Evolutionary conservation across 1,139 yeast genomes (phyloP).

Genomic region (Geotrichum histeridarum): DNA sequence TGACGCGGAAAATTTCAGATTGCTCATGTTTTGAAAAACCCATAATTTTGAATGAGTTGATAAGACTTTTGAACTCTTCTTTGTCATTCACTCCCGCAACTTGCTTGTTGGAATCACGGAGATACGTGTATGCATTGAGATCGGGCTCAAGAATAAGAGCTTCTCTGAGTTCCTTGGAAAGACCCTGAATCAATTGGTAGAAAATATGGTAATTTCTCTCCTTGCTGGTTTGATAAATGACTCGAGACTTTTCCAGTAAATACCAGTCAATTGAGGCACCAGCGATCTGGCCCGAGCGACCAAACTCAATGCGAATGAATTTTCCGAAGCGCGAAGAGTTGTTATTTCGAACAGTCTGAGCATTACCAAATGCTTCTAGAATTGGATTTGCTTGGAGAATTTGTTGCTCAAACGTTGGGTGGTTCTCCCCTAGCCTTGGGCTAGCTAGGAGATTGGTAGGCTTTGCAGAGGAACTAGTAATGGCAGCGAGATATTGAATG

Average conservation of each 20-base stretch:
- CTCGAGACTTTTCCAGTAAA: conserved; percentile 87
- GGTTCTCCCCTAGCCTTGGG: conserved; percentile 22
- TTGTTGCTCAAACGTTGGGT: conserved; percentile 62
- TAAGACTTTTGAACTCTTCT: conserved; percentile 56
- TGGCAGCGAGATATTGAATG: conserved; percentile 83
- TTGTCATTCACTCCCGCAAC: conserved; percentile 73
- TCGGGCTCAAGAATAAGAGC: conserved; percentile 48
- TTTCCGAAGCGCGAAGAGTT: conserved; percentile 97
- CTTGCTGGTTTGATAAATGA: conserved; percentile 64
- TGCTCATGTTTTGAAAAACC: conserved; percentile 60
- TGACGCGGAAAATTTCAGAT: conserved; percentile 54
- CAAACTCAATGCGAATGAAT: conserved; percentile 82
- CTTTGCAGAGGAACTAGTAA: conserved; percentile 40
- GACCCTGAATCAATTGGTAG: conserved; percentile 77
- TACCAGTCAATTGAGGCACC: conserved; percentile 97
- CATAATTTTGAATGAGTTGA: conserved; percentile 66
- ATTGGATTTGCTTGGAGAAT: conserved; percentile 93
- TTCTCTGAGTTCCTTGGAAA: conserved; percentile 47
- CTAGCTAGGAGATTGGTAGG: conserved; percentile 4
- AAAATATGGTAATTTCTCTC: conserved; percentile 93
- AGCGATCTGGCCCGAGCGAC: conserved; percentile 56
- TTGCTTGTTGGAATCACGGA: conserved; percentile 50
- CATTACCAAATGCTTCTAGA: conserved; percentile 93
- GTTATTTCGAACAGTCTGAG: conserved; percentile 89
- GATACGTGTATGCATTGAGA: conserved; percentile 49